These are phyloP conservation scores for Malassezia arunalokei DNA, from an alignment of 1,284 basidiomycete genomes.

Conservation along the genomic window DNA sequence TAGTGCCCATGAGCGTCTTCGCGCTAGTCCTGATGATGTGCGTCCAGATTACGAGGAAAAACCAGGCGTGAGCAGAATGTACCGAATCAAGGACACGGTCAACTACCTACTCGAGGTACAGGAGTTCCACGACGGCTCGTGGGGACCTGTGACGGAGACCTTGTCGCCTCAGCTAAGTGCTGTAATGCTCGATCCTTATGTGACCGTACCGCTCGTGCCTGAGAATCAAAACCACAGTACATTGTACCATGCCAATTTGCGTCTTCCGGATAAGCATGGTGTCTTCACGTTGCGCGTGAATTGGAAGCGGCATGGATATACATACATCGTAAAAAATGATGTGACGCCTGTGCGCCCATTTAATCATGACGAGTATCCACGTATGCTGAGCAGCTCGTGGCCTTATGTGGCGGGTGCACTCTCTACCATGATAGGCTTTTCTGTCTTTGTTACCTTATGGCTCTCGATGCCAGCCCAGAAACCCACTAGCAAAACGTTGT, in stretches of 20 bases:
- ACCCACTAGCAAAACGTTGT: neutral
- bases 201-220: conserved; percentile 21
- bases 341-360: conserved; percentile 81
- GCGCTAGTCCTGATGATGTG: conserved; percentile 46
- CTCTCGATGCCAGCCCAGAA: conserved; percentile 46
- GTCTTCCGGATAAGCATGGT: conserved; percentile 82
- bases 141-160: conserved; percentile 61
- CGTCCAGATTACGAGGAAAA: conserved; percentile 40
- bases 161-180: conserved; percentile 82
- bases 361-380: conserved; percentile 82
- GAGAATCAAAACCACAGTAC: conserved; percentile 2
- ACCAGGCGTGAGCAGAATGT: conserved; percentile 52
- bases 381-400: conserved; percentile 85
- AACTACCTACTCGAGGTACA: conserved; percentile 61
- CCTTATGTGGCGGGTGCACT: conserved; percentile 85
- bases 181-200: conserved; percentile 77
- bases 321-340: conserved; percentile 58
- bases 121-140: conserved; percentile 53
- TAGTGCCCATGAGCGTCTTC: conserved; percentile 60
- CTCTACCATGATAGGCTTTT: conserved; percentile 68
- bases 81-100: conserved; percentile 75
- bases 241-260: conserved; percentile 64
- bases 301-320: conserved; percentile 73
- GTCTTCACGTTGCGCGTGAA: conserved; percentile 91
- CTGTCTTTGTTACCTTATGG: conserved; percentile 74